Evolutionary conservation across 305 asterid genomes (phyloP), one percentile per base, ranked within the genome.

Genomic region (Lippia alba): DNA sequence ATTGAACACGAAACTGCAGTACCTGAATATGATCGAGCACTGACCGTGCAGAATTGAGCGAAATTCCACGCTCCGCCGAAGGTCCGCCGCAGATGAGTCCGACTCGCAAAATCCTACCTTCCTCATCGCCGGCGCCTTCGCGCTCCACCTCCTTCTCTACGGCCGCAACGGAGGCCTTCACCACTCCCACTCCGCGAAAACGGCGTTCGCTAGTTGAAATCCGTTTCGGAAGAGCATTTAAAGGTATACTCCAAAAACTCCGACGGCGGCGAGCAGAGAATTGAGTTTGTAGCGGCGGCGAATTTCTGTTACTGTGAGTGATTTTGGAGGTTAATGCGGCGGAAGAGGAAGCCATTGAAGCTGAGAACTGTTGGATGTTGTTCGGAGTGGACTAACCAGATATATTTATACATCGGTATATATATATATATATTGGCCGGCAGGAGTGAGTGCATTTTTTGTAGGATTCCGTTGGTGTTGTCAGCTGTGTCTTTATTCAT

Each of bases 1-100:
- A 34, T 2, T 36, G 4, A 17, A 50, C 55, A 68, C 5, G 61
- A 51, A 71, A 66, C 39, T 2, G 59, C 51, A 61, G 8, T 36
- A 83, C 96, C 96, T 88, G 91, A 58, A 91, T 87, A 53, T 89
- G 94, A 89, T 91, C 97, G 16, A 91, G 91, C 53, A 91, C 97
- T 5, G 97, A 91, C 15, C 96, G 90, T 57, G 91, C 96, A 33
- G 97, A 89, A 64, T 91, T 91, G 40, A 91, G 91, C 0, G 96
- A 91, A 49, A 91, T 91, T 16, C 97, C 97, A 34, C 96, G 91
- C 84, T 91, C 97, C n/a, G 94, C 89, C 3, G 97, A 91, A 66
- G 97, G 97, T 12, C 97, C 97, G 8, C 97, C 97, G 73, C 97
- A 91, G 30, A 91, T 76, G 0, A 91, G 73, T 24, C 97, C 97